Conservation (phyloP, 2,329 filamentous ascomycete genomes). For the Sporothrix brasiliensis region DNA sequence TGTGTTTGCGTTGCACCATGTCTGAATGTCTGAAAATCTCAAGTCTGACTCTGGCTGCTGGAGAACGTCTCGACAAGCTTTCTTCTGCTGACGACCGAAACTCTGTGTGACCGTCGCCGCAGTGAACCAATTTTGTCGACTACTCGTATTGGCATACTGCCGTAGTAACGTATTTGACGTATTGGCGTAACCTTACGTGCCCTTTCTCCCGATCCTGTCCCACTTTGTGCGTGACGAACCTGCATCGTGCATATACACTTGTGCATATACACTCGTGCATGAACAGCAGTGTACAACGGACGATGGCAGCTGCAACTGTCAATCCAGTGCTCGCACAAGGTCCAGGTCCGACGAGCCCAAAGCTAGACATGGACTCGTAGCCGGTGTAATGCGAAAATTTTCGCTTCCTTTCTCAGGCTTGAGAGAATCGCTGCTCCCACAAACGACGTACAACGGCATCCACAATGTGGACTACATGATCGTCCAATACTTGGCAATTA, state of each 20-base stretch:
- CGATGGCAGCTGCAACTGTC: constrained; percentile 14
- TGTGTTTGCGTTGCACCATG: background rate
- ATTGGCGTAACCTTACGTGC: too few relatives aligned
- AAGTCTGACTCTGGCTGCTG: background rate
- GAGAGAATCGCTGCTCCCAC: too few relatives aligned
- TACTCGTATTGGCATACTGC: background rate
- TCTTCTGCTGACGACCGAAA: background rate
- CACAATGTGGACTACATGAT: too few relatives aligned
- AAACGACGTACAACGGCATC: background rate
- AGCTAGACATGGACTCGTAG: background rate
- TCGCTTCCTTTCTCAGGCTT: background rate
- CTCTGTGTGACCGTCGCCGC: background rate
- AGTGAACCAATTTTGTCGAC: background rate
- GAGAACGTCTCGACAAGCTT: background rate
- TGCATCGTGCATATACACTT: background rate
- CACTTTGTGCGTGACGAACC: constrained; percentile 17
- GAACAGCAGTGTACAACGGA: background rate
- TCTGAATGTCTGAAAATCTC: background rate
- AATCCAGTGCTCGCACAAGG: background rate
- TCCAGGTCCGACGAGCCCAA: background rate
- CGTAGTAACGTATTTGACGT: too few relatives aligned
- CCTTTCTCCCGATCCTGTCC: background rate
- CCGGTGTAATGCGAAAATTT: background rate
- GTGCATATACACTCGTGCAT: too few relatives aligned
- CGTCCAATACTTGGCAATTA: background rate